Percentiles rank a stretch among this genome's conserved stretches.
Evolutionary conservation across 306 rosid species (phyloP).

Genomic region (Luffa aegyptiaca): DNA sequence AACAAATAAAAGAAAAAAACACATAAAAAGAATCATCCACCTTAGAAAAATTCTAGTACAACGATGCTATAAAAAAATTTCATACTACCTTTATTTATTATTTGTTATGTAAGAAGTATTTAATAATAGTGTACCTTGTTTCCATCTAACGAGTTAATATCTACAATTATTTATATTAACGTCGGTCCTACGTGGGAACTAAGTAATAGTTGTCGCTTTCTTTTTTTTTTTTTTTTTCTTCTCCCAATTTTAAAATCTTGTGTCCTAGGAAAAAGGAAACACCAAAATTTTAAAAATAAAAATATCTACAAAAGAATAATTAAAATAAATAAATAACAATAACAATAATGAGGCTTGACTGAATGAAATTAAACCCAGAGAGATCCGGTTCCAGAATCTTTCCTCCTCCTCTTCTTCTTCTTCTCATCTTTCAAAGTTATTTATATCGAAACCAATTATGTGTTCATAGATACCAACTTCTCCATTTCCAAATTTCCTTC

Average conservation of each 20-base stretch:
- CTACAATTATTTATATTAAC: background rate
- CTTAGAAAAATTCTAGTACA: too few relatives aligned
- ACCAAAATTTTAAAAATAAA: background rate
- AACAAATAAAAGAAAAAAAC: background rate
- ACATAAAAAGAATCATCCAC: background rate
- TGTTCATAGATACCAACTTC: background rate
- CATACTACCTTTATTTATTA: too few relatives aligned
- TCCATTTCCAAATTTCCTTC: background rate
- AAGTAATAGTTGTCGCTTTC: background rate
- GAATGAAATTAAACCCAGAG: background rate
- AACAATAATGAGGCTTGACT: conserved; percentile 1
- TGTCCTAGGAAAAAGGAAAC: background rate
- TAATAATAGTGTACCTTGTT: background rate
- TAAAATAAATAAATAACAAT: background rate
- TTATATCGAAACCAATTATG: background rate
- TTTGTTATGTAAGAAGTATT: too few relatives aligned
- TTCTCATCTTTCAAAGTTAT: background rate
- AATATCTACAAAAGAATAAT: background rate
- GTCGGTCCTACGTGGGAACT: background rate
- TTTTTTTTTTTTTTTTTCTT: background rate
- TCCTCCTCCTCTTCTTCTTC: background rate
- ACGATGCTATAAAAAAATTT: too few relatives aligned
- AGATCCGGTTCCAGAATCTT: background rate
- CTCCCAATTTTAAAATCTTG: background rate
- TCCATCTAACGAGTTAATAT: background rate